Evolutionary conservation across 192 early-diverging fungal species (phyloP).

Genomic region (Coemansia sp.): DNA sequence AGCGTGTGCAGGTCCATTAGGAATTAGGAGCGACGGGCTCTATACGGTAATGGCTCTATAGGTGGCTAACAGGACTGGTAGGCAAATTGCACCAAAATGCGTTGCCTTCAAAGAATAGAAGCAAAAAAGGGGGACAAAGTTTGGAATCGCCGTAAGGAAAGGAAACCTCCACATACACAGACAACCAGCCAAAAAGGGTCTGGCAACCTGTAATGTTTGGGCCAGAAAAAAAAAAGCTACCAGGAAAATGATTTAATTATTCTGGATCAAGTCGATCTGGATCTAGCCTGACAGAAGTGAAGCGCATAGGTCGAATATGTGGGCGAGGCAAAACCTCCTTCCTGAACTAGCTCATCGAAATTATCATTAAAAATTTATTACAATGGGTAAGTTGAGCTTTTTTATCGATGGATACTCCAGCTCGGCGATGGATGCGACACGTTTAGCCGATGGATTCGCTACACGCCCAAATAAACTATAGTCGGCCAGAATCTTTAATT

Average conservation of each 20-base stretch:
- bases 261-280: neutral
- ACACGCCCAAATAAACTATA: neutral
- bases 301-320: neutral
- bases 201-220: neutral
- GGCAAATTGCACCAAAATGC: neutral
- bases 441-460: neutral
- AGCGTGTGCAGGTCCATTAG: constrained; percentile 38
- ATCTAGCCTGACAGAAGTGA: neutral
- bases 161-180: neutral
- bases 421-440: constrained; percentile 10
- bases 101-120: neutral
- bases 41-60: neutral
- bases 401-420: neutral
- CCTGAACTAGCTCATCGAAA: constrained; percentile 5
- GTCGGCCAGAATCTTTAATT: neutral
- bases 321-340: neutral
- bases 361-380: constrained; percentile 6
- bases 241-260: neutral
- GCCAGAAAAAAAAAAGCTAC: neutral
- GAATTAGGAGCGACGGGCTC: neutral
- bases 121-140: neutral
- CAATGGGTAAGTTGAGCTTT: constrained; percentile 1
- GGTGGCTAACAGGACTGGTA: neutral
- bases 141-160: neutral
- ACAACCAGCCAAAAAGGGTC: neutral